Base-by-base conservation (phyloP, 2,329 filamentous ascomycete genomes). In the Purpureocillium lavendulum region DNA sequence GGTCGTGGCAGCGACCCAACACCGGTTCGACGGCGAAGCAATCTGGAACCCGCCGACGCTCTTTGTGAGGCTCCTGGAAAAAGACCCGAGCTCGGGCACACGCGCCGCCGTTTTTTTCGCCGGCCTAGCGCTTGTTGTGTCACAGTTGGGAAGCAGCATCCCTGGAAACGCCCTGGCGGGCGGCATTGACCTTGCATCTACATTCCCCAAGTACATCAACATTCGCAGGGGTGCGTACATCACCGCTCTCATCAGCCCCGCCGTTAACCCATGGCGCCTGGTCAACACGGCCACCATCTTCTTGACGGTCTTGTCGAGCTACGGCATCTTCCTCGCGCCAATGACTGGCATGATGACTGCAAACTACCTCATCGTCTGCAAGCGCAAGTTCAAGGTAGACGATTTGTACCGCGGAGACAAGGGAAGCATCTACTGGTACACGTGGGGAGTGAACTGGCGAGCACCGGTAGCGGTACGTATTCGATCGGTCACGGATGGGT, bases 281-380 rank as follows among this genome's bases (percentile, higher is more conserved):
- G 59, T 64, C 38, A 59, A 57, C 43, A 60, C 55, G 7, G 61
- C 61, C 8, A 57, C 58, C 1, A 52, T 47, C 1, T 64, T 64
- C 34, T 40, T 64, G 21, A 55, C 58, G 4, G 61, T 64, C 2
- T 29, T 65, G 30, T 60, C 56, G 0, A 52, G 56, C 11, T 65
- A 64, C 36, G 54, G 59, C 17, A 54, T 64, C 4, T 64, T 64
- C 36, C 47, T 65, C 3, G 59, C 58, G 2, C 61, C 61, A 3
- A 61, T 64, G 58, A 60, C 58, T 5, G 64, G 64, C 7, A 40
- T 66, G 30, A 63, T 66, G 60, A 56, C 59, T 3, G 52, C 59
- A 5, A 53, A 50, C 40, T 67, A 62, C 26, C 38, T 59, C 4
- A 1, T 62, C 4, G 55, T 64, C 24, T 50, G 54, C 10, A 56